phyloP scores from a whole-genome alignment of 1,284 basidiomycete genomes.

The Leccinum angustisporum region DNA sequence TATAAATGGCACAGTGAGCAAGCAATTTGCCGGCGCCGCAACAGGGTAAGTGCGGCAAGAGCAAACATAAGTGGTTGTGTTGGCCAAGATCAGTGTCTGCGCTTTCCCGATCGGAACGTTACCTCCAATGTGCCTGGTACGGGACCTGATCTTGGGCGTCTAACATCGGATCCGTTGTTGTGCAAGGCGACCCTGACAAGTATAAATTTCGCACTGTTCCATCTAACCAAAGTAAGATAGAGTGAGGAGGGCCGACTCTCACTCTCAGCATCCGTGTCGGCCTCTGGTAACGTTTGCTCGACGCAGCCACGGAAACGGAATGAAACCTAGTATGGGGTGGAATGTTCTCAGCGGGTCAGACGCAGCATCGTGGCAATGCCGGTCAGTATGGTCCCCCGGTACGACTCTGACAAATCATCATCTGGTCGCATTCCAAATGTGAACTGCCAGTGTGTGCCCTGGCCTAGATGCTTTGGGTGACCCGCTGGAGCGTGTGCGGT shows the following conservation, averaged over 20 bases:
- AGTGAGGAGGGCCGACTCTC: slow-evolving; percentile 9
- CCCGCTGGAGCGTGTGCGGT: slow-evolving; percentile 9
- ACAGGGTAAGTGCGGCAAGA: slow-evolving; percentile 33
- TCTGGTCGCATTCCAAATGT: slow-evolving; percentile 13
- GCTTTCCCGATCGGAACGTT: slow-evolving; percentile 30
- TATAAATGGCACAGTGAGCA: slow-evolving; percentile 29
- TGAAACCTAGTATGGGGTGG: slow-evolving; percentile 18
- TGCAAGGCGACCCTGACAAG: slow-evolving; percentile 29
- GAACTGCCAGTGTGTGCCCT: not conserved
- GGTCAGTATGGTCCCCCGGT: slow-evolving; percentile 1
- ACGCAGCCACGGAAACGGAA: slow-evolving; percentile 19
- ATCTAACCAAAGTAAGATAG: slow-evolving; percentile 36
- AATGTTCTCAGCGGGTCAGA: slow-evolving; percentile 15
- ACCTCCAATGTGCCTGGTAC: slow-evolving; percentile 30
- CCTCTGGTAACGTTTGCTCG: slow-evolving; percentile 16
- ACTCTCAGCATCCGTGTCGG: slow-evolving; percentile 17
- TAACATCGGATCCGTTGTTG: slow-evolving; percentile 19
- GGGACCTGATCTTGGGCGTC: slow-evolving; percentile 29
- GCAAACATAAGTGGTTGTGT: slow-evolving; percentile 30
- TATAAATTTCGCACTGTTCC: slow-evolving; percentile 15
- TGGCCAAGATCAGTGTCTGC: slow-evolving; percentile 31
- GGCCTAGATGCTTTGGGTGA: slow-evolving; percentile 13
- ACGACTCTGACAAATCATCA: slow-evolving; percentile 11
- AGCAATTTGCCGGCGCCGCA: slow-evolving; percentile 33
- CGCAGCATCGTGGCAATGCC: slow-evolving; percentile 29